Base-by-base conservation (phyloP, 768 basidiomycete species). In the Lentinula aciculospora region DNA sequence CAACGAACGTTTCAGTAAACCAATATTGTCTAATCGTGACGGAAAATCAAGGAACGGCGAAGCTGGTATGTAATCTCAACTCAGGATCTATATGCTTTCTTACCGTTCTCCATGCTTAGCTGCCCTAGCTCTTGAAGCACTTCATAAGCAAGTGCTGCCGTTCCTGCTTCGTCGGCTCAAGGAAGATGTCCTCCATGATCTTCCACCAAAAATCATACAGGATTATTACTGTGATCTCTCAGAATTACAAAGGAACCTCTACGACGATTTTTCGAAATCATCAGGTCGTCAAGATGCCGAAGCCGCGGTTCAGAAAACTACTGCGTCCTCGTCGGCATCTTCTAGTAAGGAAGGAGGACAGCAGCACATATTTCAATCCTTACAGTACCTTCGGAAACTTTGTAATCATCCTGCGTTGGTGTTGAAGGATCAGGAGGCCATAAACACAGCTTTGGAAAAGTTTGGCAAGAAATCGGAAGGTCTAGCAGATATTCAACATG, bases 191-290 rank as follows among this genome's bases (percentile, higher is more conserved):
- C 76, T 99, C 57, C 74, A 92, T 60, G 97, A 99, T 68, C 77
- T 99, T 2, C 97, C 97, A 1, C 97, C 97, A 3, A 98, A 99
- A 76, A 99, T 99, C 70, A 98, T 99, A 58, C 97, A 99, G 71
- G 97, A 99, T 69, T 98, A 98, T 69, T 95, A 98, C 67, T 98
- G 95, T 76, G 96, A 98, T 67, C 81, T 99, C 3, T 98, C 96
- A 0, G 91, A 94, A 0, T 72, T 98, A 19, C 97, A 99, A 74
- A 94, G 94, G 69, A 78, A 84, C 60, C 81, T 99, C 17, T 99
- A 98, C 67, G 97, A 98, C 67, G 89, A 96, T 65, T 98, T 95
- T 68, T 84, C 89, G 1, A 84, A 82, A 66, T 92, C 94, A 4
- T 83, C 84, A 58, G 91, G 88, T 29, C 80, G 77, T 59, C 65